Percentiles rank a stretch among this genome's conserved stretches.
phyloP scores from a whole-genome alignment of 345 rosid species.

The Populus ilicifolia region DNA sequence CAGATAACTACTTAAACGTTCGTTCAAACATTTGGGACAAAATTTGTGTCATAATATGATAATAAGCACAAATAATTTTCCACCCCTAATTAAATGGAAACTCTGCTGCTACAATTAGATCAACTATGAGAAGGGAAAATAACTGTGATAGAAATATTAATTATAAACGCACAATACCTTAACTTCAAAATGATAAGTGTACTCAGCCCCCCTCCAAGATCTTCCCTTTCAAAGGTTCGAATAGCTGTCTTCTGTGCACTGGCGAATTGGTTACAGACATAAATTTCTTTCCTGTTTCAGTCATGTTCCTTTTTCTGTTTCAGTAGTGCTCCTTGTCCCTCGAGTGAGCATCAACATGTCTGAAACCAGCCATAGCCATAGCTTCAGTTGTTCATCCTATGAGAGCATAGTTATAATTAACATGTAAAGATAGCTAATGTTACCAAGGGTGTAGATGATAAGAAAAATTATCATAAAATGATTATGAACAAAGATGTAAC shows the following conservation, averaged over 20 bases:
- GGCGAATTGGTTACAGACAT: too few relatives aligned
- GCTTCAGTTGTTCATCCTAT: background rate
- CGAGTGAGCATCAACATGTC: too few relatives aligned
- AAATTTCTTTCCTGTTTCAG: too few relatives aligned
- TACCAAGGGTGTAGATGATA: background rate
- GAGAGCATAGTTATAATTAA: background rate
- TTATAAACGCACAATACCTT: constrained; percentile 39
- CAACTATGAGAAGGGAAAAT: constrained; percentile 5
- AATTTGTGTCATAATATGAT: background rate
- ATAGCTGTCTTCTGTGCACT: background rate
- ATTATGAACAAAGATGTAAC: too few relatives aligned
- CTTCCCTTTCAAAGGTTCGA: constrained; percentile 22
- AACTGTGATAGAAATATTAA: constrained; percentile 22
- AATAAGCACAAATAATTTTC: constrained; percentile 10
- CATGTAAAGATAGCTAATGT: too few relatives aligned
- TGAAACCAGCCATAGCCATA: background rate
- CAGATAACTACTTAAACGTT: too few relatives aligned
- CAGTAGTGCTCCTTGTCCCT: too few relatives aligned
- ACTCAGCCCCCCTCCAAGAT: constrained; percentile 10
- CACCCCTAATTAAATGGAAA: constrained; percentile 22
- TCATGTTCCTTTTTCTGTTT: too few relatives aligned
- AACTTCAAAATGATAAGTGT: constrained; percentile 25
- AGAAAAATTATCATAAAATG: too few relatives aligned
- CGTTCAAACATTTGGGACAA: too few relatives aligned
- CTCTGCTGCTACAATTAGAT: constrained; percentile 23